These are phyloP conservation scores for Populus hybrid DNA, from an alignment of 441 rosid species.

Conservation along the genomic window DNA sequence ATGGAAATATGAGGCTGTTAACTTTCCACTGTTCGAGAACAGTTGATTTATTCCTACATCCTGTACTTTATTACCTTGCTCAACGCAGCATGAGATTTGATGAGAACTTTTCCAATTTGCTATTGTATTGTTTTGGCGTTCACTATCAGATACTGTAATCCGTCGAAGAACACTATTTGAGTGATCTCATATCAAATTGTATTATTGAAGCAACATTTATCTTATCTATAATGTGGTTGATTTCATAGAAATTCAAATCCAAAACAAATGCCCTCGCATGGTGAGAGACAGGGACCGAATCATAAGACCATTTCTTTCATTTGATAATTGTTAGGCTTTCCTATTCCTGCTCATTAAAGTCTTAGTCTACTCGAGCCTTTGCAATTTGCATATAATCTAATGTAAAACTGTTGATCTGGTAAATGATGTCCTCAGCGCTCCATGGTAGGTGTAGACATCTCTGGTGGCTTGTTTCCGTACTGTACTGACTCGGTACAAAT, in stretches of 20 bases:
- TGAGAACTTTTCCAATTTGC: neutral
- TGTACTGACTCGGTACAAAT: neutral
- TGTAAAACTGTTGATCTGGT: neutral
- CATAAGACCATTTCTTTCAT: neutral
- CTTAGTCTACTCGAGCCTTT: too few relatives aligned
- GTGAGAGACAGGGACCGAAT: neutral
- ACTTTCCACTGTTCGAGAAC: neutral
- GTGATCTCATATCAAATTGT: neutral
- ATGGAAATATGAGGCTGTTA: neutral
- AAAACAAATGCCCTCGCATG: neutral
- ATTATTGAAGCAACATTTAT: neutral
- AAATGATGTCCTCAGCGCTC: neutral
- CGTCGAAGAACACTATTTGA: neutral
- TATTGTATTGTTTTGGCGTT: neutral
- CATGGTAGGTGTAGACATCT: neutral
- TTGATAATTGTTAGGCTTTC: neutral
- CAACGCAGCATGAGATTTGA: neutral
- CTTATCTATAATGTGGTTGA: neutral
- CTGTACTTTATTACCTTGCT: neutral
- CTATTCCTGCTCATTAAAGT: neutral
- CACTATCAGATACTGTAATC: neutral
- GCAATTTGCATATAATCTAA: too few relatives aligned
- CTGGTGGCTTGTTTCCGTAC: neutral
- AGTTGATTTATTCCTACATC: neutral
- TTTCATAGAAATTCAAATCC: neutral